Evolutionary conservation across 139 green algal genomes (phyloP).

Genomic region (Spirogloea muscicola): DNA sequence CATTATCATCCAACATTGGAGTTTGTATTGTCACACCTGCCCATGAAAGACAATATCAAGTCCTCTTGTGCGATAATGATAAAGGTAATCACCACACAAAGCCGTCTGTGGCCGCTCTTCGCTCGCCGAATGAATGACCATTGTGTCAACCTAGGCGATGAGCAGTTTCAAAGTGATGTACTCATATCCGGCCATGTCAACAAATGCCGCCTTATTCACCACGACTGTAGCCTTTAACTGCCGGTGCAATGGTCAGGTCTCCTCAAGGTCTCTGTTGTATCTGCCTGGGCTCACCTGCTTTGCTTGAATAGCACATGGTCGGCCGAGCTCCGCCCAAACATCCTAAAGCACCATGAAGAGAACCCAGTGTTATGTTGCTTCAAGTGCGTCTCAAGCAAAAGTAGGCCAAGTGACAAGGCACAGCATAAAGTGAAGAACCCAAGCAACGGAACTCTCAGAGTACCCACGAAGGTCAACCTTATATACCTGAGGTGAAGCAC

Average conservation of each 20-base stretch:
- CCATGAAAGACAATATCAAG: conserved; percentile 56
- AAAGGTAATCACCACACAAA: conserved; percentile 52
- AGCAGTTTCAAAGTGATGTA: too few relatives aligned
- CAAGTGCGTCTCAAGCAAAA: not conserved
- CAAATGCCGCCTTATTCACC: not conserved
- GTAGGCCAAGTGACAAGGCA: too few relatives aligned
- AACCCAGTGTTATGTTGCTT: not conserved
- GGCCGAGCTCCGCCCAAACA: conserved; percentile 51
- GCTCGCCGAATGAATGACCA: conserved; percentile 21
- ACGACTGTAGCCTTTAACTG: not conserved
- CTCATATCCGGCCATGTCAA: too few relatives aligned
- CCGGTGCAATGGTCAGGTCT: too few relatives aligned
- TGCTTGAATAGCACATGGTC: conserved; percentile 27
- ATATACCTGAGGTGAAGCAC: conserved; percentile 38
- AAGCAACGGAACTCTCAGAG: not conserved
- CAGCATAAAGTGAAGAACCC: not conserved
- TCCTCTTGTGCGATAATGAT: conserved; percentile 50
- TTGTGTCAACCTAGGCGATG: conserved; percentile 46
- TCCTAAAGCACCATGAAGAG: conserved; percentile 41
- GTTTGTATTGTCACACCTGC: too few relatives aligned
- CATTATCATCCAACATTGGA: not conserved
- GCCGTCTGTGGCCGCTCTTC: not conserved
- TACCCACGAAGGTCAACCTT: not conserved
- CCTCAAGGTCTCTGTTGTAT: not conserved
- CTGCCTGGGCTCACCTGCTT: conserved; percentile 28